These are phyloP conservation scores for Aspergillus melleus DNA, from an alignment of 2,329 filamentous ascomycete genomes.

Conservation along the genomic window DNA sequence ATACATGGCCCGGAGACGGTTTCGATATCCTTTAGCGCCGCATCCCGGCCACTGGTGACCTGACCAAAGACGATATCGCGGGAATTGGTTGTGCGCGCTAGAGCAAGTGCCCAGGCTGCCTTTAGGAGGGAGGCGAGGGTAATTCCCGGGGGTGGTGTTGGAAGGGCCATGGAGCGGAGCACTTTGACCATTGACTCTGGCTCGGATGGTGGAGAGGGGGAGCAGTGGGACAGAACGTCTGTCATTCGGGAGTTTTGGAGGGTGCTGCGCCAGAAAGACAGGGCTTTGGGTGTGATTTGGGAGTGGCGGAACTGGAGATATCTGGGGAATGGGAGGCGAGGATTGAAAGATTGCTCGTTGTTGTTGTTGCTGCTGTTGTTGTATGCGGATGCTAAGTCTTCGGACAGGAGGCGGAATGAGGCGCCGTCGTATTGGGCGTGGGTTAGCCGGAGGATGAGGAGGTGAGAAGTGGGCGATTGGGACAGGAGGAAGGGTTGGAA, in stretches of 20 bases:
- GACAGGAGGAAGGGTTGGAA: neutral
- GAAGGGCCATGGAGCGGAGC: constrained; percentile 7
- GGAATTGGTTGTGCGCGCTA: constrained; percentile 34
- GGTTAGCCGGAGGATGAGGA: neutral
- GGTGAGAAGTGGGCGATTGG: neutral
- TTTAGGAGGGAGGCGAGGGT: constrained; percentile 37
- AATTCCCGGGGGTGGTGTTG: constrained; percentile 11
- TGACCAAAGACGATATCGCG: constrained; percentile 44
- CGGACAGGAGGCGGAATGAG: neutral
- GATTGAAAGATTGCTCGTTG: neutral
- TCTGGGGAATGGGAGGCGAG: neutral
- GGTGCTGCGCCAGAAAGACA: neutral
- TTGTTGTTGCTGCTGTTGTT: neutral
- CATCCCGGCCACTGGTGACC: constrained; percentile 43
- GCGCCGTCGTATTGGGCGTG: neutral
- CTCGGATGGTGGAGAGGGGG: neutral
- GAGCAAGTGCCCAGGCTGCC: constrained; percentile 42
- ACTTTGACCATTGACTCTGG: neutral
- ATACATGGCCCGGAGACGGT: constrained; percentile 39
- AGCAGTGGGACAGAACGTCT: neutral
- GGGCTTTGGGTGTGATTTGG: neutral
- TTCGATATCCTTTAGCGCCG: constrained; percentile 37
- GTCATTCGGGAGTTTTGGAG: neutral
- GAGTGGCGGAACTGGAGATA: neutral
- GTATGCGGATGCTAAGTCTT: neutral